Percentiles rank a stretch among this genome's conserved stretches.
phyloP scores from a whole-genome alignment of 2,329 filamentous ascomycete genomes.

The Nemania sp. region DNA sequence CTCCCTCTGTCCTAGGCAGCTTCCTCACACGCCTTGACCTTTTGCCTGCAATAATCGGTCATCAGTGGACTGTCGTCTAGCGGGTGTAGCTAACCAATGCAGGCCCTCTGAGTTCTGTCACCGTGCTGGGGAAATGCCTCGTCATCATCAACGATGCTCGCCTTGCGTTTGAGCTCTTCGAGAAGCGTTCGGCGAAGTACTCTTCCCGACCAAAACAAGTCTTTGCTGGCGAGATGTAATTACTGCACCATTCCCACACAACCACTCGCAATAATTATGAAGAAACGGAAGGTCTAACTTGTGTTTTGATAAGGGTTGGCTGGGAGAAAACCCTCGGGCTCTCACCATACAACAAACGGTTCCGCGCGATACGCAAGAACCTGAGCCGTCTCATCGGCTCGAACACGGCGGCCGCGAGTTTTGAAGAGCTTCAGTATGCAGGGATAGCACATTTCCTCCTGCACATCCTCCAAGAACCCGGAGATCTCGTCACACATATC shows the following conservation, averaged over 20 bases:
- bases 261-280: too few species aligned
- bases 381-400: conserved; percentile 40
- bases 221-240: conserved; percentile 37
- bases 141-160: conserved; percentile 47
- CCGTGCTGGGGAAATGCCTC: conserved; percentile 46
- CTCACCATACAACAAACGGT: conserved; percentile 33
- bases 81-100: not conserved
- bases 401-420: conserved; percentile 24
- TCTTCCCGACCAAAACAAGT: conserved; percentile 40
- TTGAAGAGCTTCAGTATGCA: conserved; percentile 3
- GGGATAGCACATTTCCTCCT: conserved; percentile 19
- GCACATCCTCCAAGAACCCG: conserved; percentile 9
- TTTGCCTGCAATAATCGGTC: too few species aligned
- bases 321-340: conserved; percentile 25
- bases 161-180: conserved; percentile 45
- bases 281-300: not conserved
- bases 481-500: not conserved
- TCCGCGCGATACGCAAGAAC: conserved; percentile 36
- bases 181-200: conserved; percentile 41
- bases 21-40: too few species aligned
- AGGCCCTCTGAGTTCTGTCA: conserved; percentile 47
- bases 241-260: not conserved
- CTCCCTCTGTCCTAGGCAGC: not conserved
- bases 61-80: not conserved
- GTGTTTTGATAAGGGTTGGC: conserved; percentile 15